These are phyloP conservation scores for Millerozyma acaciae DNA, from an alignment of 805 yeast genomes.

Conservation along the genomic window DNA sequence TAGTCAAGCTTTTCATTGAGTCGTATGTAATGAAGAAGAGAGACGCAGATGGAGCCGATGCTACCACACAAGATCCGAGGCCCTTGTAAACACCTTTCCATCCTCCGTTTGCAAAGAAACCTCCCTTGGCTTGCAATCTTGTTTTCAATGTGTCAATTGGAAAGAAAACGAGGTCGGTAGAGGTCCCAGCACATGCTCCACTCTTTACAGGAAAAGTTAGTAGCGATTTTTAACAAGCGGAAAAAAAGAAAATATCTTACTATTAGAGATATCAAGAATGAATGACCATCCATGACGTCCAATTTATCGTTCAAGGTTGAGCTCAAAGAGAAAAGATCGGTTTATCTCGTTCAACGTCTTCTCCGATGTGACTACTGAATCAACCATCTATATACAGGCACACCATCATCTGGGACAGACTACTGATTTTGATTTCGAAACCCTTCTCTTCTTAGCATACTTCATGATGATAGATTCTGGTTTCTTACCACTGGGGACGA, in stretches of 20 bases:
- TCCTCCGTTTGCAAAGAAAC: slow-evolving; percentile 90
- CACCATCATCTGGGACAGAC: slow-evolving; percentile 21
- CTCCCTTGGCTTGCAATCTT: slow-evolving; percentile 91
- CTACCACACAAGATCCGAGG: slow-evolving; percentile 87
- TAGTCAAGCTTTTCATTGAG: slow-evolving; percentile 50
- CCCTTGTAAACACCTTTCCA: slow-evolving; percentile 90
- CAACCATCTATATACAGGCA: slow-evolving; percentile 4
- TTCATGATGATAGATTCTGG: slow-evolving; percentile 35
- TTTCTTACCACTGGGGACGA: slow-evolving; percentile 34
- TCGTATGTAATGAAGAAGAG: slow-evolving; percentile 72
- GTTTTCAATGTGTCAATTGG: slow-evolving; percentile 97
- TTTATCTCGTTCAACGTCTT: neutral
- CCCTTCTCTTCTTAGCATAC: slow-evolving; percentile 32
- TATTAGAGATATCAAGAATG: slow-evolving; percentile 29
- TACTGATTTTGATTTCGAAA: slow-evolving; percentile 27
- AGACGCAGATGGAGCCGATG: slow-evolving; percentile 77
- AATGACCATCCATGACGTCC: slow-evolving; percentile 21
- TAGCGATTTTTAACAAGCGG: slow-evolving; percentile 1
- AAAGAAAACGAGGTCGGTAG: slow-evolving; percentile 90
- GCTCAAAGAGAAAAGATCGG: neutral
- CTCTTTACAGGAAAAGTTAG: slow-evolving; percentile 42
- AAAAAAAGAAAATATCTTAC: slow-evolving; percentile 18
- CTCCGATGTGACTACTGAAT: slow-evolving; percentile 1
- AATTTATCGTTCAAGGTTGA: neutral
- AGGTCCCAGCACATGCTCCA: slow-evolving; percentile 96